Percentiles rank a stretch among this genome's conserved stretches.
Evolutionary conservation across 1,284 basidiomycete species (phyloP).

Genomic region (Boletus hoseneyae): DNA sequence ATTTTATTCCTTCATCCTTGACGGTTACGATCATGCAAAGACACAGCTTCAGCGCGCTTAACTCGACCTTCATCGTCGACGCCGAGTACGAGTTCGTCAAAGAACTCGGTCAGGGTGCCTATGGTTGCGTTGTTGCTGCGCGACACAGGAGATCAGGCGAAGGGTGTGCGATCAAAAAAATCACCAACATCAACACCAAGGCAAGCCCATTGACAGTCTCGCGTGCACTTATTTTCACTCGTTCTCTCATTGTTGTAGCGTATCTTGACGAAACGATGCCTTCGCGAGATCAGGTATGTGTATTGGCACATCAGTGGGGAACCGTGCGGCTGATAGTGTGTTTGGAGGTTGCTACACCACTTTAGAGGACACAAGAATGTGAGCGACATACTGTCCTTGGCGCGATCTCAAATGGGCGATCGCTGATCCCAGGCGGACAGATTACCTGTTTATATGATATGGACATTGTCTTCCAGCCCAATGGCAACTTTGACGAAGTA

Average conservation of each 20-base stretch:
- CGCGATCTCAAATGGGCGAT: conserved; percentile 1
- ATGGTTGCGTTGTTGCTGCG: conserved; percentile 89
- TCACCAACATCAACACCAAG: conserved; percentile 97
- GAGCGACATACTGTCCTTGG: conserved; percentile 20
- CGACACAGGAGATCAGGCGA: conserved; percentile 82
- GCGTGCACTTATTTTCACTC: neutral
- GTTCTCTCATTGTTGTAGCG: conserved; percentile 45
- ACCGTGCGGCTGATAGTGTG: conserved; percentile 6
- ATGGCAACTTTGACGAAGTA: conserved; percentile 91
- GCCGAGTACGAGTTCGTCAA: conserved; percentile 92
- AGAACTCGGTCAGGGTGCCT: conserved; percentile 92
- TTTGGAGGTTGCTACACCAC: conserved; percentile 79
- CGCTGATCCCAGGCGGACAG: conserved; percentile 36
- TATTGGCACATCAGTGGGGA: conserved; percentile 1
- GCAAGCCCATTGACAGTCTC: conserved; percentile 35
- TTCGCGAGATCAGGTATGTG: conserved; percentile 85
- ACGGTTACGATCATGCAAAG: conserved; percentile 39
- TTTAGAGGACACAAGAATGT: conserved; percentile 98
- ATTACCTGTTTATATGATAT: conserved; percentile 95
- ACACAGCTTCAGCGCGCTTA: conserved; percentile 76
- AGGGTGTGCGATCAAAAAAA: conserved; percentile 95
- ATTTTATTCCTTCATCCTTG: conserved; percentile 8
- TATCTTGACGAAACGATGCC: conserved; percentile 92
- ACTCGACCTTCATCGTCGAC: conserved; percentile 85
- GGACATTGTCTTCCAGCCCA: conserved; percentile 90